Base-by-base conservation (phyloP, 1,139 yeast species). In the Scheffersomyces stambukii region DNA sequence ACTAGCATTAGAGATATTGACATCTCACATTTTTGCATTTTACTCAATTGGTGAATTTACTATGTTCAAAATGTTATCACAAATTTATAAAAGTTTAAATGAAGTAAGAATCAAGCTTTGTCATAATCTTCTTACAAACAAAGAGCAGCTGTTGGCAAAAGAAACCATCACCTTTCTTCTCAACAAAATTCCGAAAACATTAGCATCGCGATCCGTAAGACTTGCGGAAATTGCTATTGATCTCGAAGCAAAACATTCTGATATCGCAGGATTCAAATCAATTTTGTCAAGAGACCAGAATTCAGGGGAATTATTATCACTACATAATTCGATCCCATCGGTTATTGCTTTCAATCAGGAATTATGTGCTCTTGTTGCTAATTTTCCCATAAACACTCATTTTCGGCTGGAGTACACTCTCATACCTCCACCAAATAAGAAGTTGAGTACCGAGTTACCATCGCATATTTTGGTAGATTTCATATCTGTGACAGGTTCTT, bases 391-490 rank as follows among this genome's bases (percentile, higher is more conserved):
- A 25, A 66, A 70, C 41, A 52, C 60, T 34, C 62, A 62, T 56
- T 31, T 50, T 39, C 43, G 57, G 37, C 35, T 52, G 40, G 32
- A 64, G 43, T 52, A 42, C 53, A 47, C 59, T 3, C 59, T 73
- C 37, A 53, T 52, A 10, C 77, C 83, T 2, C 56, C 60, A 12
- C 58, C 63, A 21, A 67, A 70, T 42, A 54, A 59, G 29, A 67
- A 65, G 33, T 73, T 76, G 42, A 53, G 55, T 28, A 66, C 66
- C 23, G 74, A 70, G 5, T 68, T 74, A 4, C 88, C 88, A 14
- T 79, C 88, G 2, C 91, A 84, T 51, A 74, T 86, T 38, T 58
- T 85, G 51, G 86, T 84, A 25, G 94, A 84, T 52, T 81, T 85
- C 54, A 79, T 78, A 48, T 73, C 84, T 18, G 84, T 84, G 24